phyloP scores from a whole-genome alignment of 2,329 filamentous ascomycete genomes.

The Amesomyces nigricolor region DNA sequence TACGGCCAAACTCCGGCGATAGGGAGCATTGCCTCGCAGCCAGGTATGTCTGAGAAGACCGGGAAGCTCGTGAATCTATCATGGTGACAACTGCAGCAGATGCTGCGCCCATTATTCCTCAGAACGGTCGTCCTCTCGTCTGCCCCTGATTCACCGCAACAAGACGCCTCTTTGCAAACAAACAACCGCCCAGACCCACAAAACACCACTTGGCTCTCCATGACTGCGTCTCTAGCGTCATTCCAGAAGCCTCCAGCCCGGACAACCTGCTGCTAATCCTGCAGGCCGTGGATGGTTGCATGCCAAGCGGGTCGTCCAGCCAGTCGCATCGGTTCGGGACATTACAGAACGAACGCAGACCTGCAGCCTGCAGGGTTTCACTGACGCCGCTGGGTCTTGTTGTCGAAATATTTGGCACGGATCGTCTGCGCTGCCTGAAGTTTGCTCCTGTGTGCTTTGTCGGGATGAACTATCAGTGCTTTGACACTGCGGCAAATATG shows the following conservation, averaged over 20 bases:
- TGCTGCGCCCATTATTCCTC: no score
- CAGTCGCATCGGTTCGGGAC: slow-evolving; percentile 20
- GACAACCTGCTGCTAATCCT: slow-evolving; percentile 12
- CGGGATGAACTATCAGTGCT: neutral
- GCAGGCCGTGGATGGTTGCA: slow-evolving; percentile 17
- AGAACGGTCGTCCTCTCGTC: no score
- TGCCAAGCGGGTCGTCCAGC: slow-evolving; percentile 18
- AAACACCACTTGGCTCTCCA: neutral
- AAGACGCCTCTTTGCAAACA: neutral
- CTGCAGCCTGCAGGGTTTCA: slow-evolving; percentile 16
- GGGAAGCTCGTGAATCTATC: no score
- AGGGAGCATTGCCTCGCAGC: no score
- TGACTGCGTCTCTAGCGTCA: slow-evolving; percentile 5
- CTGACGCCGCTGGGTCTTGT: neutral
- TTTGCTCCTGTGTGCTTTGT: neutral
- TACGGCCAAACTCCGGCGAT: no score
- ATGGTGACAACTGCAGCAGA: no score
- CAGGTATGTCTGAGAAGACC: no score
- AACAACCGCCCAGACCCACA: neutral
- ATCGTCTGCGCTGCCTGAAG: neutral
- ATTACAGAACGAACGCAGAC: slow-evolving; percentile 15
- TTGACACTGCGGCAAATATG: neutral
- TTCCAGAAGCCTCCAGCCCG: slow-evolving; percentile 14
- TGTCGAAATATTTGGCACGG: neutral
- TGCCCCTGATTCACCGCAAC: no score